Evolutionary conservation across 441 rosid species (phyloP), one percentile per base, ranked within the genome.

Genomic region (Adansonia gregorii): DNA sequence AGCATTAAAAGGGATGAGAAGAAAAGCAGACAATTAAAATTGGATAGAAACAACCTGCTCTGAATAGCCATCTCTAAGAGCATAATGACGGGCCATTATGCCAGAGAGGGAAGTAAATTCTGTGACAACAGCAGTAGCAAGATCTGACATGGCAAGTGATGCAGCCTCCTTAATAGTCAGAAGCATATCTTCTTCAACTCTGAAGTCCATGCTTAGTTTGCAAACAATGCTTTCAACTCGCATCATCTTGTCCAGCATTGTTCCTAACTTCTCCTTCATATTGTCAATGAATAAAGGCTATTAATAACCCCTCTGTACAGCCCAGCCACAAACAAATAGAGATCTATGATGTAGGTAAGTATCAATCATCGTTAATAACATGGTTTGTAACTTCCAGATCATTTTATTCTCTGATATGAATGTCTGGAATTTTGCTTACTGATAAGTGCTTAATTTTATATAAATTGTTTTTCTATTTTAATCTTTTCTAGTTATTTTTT

Each of bases 71-170:
- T 92, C 98, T 86, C 93, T 83, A 65, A 94, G 94, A 79, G 99
- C 99, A 87, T 92, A 95, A 89, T 95, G 98, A 71, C 95, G 90
- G 67, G 89, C 99, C 98, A 95, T 95, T 84, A 90, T 87, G 81
- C 99, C 98, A 15, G 99, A 88, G 39, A 95, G 93, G 56, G 97
- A 79, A 76, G 99, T 91, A 85, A 95, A 95, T 84, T 95, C 98
- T 54, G 91, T 94, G 68, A 95, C 99, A 58, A 95, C 95, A 63
- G 98, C 85, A 77, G 97, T 91, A 63, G 98, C 93, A 86, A 95
- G 98, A 89, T 95, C 99, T 72, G 94, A 92, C 92, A 94, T 88
- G 48, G 99, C 98, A 86, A 95, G 95, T 51, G 97, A 88, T 60
- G 97, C 98, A 76, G 99, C 98, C 79, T 87, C 90, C 82, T 83